These are phyloP conservation scores for Mercurialis annua DNA, from an alignment of 345 rosid species.

Conservation along the genomic window DNA sequence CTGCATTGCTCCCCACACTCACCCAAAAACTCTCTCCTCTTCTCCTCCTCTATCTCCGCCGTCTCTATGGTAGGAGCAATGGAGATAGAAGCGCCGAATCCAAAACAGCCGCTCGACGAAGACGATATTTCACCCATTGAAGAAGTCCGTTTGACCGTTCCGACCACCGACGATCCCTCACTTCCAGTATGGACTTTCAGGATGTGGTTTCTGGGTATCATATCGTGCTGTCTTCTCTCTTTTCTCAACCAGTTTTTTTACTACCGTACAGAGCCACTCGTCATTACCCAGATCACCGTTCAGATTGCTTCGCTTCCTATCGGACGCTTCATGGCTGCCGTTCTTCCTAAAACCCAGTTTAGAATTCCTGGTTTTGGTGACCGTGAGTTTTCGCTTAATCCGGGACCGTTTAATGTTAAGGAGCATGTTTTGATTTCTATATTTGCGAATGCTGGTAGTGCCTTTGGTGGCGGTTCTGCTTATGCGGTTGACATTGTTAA, in stretches of 20 bases:
- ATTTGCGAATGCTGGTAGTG: conserved; percentile 16
- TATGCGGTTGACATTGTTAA: conserved; percentile 39
- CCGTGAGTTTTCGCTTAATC: background rate
- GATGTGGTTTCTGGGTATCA: conserved; percentile 73
- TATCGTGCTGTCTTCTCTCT: conserved; percentile 59
- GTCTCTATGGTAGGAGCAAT: background rate
- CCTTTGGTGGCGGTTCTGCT: conserved; percentile 21
- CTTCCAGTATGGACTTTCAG: conserved; percentile 88
- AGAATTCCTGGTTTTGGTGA: background rate
- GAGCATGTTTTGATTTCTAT: conserved; percentile 37
- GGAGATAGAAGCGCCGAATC: conserved; percentile 10
- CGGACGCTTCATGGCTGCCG: conserved; percentile 15
- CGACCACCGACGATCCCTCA: conserved; percentile 64
- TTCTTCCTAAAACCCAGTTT: conserved; percentile 2
- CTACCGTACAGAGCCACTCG: conserved; percentile 24
- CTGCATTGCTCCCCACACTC: background rate
- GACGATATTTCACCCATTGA: conserved; percentile 51
- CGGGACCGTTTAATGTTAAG: conserved; percentile 14
- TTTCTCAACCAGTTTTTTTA: conserved; percentile 13
- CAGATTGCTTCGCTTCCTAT: conserved; percentile 20
- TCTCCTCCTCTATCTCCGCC: background rate
- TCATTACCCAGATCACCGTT: conserved; percentile 52
- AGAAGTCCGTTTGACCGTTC: conserved; percentile 70
- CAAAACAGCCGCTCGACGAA: conserved; percentile 27
- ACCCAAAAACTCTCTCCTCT: background rate